phyloP scores from a whole-genome alignment of 495 filamentous ascomycete genomes.

The Penicillium dipodomyicola region DNA sequence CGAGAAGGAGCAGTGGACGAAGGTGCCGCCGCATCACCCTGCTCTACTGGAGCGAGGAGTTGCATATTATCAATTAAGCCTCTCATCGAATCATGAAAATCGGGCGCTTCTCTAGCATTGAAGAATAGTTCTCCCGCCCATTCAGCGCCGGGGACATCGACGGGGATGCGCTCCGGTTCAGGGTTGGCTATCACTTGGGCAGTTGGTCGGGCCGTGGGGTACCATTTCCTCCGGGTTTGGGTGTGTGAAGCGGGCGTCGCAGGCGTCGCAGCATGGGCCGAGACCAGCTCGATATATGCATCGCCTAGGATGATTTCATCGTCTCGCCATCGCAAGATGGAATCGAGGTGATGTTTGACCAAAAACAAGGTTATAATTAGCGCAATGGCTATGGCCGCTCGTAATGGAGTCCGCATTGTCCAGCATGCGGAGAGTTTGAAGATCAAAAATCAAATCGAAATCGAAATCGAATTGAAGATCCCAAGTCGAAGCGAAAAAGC shows the following conservation, averaged over 20 bases:
- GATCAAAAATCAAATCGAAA: not conserved
- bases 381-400: slow-evolving; percentile 15
- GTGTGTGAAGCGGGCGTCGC: not conserved
- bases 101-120: not conserved
- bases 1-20: slow-evolving; percentile 16
- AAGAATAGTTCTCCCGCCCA: slow-evolving; percentile 12
- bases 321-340: slow-evolving; percentile 19
- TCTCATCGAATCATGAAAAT: not conserved
- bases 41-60: not conserved
- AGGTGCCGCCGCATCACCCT: not conserved
- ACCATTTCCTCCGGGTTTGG: slow-evolving; percentile 10
- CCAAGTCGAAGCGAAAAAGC: slow-evolving; percentile 1
- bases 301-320: slow-evolving; percentile 6
- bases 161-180: slow-evolving; percentile 20
- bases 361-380: slow-evolving; percentile 20
- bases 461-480: not conserved
- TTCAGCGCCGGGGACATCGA: slow-evolving; percentile 20
- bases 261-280: slow-evolving; percentile 7
- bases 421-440: not conserved
- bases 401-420: slow-evolving; percentile 21
- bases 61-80: not conserved
- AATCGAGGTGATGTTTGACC: slow-evolving; percentile 24
- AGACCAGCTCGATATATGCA: slow-evolving; percentile 32
- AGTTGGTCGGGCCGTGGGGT: slow-evolving; percentile 13
- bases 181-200: slow-evolving; percentile 6